Percentiles rank a stretch among this genome's conserved stretches.
phyloP scores from a whole-genome alignment of 768 basidiomycete genomes.

The Nevesoporus exiguus region DNA sequence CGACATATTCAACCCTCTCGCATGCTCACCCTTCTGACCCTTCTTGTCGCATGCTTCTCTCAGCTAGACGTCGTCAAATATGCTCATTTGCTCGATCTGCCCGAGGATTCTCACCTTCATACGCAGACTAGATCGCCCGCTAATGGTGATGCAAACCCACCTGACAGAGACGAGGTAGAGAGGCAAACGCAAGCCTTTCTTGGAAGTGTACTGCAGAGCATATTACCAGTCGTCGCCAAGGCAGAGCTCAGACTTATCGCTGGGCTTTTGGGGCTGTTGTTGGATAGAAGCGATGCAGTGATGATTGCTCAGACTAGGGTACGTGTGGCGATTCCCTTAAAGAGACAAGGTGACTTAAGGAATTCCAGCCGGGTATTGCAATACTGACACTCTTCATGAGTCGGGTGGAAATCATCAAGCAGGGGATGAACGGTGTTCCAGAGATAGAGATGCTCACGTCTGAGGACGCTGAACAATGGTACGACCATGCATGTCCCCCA shows the following conservation, averaged over 20 bases:
- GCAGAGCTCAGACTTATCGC: slow-evolving; percentile 79
- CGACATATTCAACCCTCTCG: slow-evolving; percentile 76
- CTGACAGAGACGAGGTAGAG: slow-evolving; percentile 68
- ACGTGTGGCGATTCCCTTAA: slow-evolving; percentile 23
- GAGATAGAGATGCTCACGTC: slow-evolving; percentile 59
- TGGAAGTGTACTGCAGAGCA: slow-evolving; percentile 79
- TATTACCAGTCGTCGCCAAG: slow-evolving; percentile 76
- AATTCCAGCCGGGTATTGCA: slow-evolving; percentile 78
- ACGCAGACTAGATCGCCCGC: slow-evolving; percentile 19
- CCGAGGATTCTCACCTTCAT: slow-evolving; percentile 50
- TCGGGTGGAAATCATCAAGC: slow-evolving; percentile 89
- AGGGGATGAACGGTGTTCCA: slow-evolving; percentile 50
- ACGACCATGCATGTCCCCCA: slow-evolving; percentile 17
- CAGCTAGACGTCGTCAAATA: slow-evolving; percentile 89
- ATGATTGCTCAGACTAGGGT: slow-evolving; percentile 79
- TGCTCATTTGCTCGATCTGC: slow-evolving; percentile 66
- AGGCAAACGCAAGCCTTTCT: slow-evolving; percentile 90
- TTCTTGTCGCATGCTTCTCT: slow-evolving; percentile 90
- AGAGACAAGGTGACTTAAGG: background rate
- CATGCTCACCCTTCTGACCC: slow-evolving; percentile 83
- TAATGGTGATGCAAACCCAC: slow-evolving; percentile 13
- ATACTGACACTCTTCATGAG: slow-evolving; percentile 88
- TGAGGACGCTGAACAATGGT: slow-evolving; percentile 83
- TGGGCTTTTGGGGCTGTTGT: slow-evolving; percentile 78
- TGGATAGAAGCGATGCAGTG: slow-evolving; percentile 75